A percentile compares a stretch with the other conserved stretches of the same genome.
These are phyloP conservation scores for Cladosporium sp. DNA, from an alignment of 2,329 filamentous ascomycete species.

Conservation along the genomic window DNA sequence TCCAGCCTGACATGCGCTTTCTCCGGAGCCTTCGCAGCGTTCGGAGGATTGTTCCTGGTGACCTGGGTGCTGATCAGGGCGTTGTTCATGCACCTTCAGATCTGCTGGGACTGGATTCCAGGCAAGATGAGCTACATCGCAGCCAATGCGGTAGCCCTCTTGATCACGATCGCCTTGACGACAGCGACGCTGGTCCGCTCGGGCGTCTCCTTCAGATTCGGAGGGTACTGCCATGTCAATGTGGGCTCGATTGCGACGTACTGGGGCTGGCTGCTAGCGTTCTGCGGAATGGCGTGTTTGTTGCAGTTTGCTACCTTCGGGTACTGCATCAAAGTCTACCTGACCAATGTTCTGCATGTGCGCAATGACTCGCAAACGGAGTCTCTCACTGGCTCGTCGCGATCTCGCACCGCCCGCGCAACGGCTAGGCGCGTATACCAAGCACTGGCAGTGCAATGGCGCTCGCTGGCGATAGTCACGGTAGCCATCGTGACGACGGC, in stretches of 20 bases:
- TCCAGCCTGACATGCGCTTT: constrained; percentile 73
- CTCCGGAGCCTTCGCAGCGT: constrained; percentile 73
- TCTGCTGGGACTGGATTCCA: constrained; percentile 40
- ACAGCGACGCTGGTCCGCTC: constrained; percentile 46
- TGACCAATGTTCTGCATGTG: constrained; percentile 24
- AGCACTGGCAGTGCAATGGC: constrained; percentile 80
- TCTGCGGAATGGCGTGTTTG: constrained; percentile 35
- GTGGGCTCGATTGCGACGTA: constrained; percentile 40
- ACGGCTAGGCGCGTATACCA: constrained; percentile 72
- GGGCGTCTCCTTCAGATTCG: constrained; percentile 61
- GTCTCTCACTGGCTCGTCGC: constrained; percentile 25
- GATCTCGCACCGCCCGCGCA: constrained; percentile 52
- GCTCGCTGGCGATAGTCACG: constrained; percentile 75
- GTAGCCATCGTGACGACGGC: constrained; percentile 61
- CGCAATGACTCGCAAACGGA: constrained; percentile 26
- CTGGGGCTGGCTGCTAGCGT: constrained; percentile 42
- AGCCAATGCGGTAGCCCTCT: constrained; percentile 35
- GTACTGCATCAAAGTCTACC: constrained; percentile 40
- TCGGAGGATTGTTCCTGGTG: constrained; percentile 75
- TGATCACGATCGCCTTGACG: constrained; percentile 35
- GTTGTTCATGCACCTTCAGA: constrained; percentile 42
- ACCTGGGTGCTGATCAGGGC: constrained; percentile 70
- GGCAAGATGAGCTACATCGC: constrained; percentile 34
- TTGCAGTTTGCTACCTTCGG: constrained; percentile 38
- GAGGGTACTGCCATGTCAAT: constrained; percentile 88